Base-by-base conservation (phyloP, 148 eudicot genomes). In the Cornus kousa region DNA sequence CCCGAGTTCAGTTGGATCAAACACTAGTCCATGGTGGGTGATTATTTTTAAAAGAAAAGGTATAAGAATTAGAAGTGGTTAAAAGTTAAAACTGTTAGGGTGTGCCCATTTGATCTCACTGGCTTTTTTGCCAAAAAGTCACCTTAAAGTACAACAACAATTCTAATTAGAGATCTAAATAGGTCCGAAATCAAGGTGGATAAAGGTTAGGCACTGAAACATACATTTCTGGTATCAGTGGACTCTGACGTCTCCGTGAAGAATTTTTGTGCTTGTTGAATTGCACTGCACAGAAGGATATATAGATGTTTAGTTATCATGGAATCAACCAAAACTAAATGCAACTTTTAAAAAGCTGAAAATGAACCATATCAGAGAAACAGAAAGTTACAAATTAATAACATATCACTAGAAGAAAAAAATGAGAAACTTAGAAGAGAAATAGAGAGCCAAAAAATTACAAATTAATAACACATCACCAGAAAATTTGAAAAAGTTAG, bases 181-280 rank as follows among this genome's bases (percentile, higher is more conserved):
- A 67, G n/a, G 12, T 46, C 60, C 23, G 3, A 40, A 39, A 57
- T 40, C 13, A 19, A 33, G 60, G 62, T 46, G 60, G 43, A 64
- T 55, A 81, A 40, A 57, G 70, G n/a, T 60, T 32, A 82, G 80
- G 74, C 5, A 76, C 37, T 31, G 71, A 78, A 79, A 81, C 93
- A 82, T 93, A 95, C 97, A 95, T 89, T 89, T 91, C 96, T 86
- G 72, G 93, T 79, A 85, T 90, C 91, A 71, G 88, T 77, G 32
- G 92, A 85, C 70, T 87, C 88, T 59, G 78, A 89, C 62, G 93
- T 80, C 91, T 91, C 93, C 86, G 71, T 83, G 81, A 91, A 87
- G 80, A 87, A 87, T 70, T 90, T 93, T 72, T 93, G 97, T 73
- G 90, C 85, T 82, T 93, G 94, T 77, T 87, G 94, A 83, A 95